Conservation (phyloP, 768 basidiomycete genomes). For the Calvatia gigantea region DNA sequence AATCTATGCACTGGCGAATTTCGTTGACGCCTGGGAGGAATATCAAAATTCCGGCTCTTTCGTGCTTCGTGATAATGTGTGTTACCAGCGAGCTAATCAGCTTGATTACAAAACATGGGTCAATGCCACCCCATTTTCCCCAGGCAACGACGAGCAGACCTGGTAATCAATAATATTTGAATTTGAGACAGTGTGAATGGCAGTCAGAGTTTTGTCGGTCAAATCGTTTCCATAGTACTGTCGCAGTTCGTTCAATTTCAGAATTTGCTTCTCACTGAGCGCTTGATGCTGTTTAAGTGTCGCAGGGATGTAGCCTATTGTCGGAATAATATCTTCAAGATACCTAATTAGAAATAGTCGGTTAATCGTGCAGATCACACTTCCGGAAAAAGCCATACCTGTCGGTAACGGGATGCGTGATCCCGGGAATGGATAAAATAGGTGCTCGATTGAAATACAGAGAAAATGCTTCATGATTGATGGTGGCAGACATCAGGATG, state of each 20-base stretch:
- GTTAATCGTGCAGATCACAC: neutral
- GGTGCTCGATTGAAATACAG: slow-evolving; percentile 83
- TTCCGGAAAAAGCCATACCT: slow-evolving; percentile 39
- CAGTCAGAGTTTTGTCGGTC: slow-evolving; percentile 41
- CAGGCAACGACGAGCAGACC: slow-evolving; percentile 29
- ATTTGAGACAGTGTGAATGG: slow-evolving; percentile 58
- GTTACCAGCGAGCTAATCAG: slow-evolving; percentile 65
- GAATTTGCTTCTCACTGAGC: slow-evolving; percentile 30
- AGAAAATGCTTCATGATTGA: slow-evolving; percentile 83
- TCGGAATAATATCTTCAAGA: slow-evolving; percentile 73
- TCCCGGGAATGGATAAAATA: slow-evolving; percentile 79
- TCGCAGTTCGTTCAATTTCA: slow-evolving; percentile 35
- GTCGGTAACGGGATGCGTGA: slow-evolving; percentile 74
- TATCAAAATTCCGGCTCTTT: slow-evolving; percentile 70
- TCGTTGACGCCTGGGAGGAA: slow-evolving; percentile 92
- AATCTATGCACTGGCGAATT: slow-evolving; percentile 73
- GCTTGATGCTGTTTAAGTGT: slow-evolving; percentile 37
- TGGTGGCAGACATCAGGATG: slow-evolving; percentile 92
- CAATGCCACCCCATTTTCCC: neutral
- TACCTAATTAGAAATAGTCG: slow-evolving; percentile 44
- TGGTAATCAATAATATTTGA: slow-evolving; percentile 72
- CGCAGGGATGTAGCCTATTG: slow-evolving; percentile 52
- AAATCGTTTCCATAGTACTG: slow-evolving; percentile 48
- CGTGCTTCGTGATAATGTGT: slow-evolving; percentile 51
- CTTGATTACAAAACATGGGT: slow-evolving; percentile 24